Evolutionary conservation across 441 rosid species (phyloP), one percentile per base, ranked within the genome.

Genomic region (Eutrema salsugineum): DNA sequence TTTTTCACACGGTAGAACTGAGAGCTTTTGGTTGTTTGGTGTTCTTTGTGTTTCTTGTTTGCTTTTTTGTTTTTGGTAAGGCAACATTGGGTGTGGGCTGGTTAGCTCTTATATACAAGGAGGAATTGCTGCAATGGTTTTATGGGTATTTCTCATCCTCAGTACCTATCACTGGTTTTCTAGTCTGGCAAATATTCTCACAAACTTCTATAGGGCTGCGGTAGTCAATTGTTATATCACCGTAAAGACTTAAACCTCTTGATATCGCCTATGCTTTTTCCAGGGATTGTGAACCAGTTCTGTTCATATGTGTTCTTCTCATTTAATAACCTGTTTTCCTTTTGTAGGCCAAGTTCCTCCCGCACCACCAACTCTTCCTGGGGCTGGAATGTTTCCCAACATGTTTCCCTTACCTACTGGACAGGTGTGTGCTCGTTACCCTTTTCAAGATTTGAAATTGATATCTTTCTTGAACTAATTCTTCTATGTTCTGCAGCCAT

Each of bases 81-180:
- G 97, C 86, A 88, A 88, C 94, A 83, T 80, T 86, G 84, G 90
- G 91, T 81, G 87, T 94, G 97, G 84, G 88, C 91, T 83, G 88
- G 89, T 91, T 90, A 83, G 91, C 93, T 81, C 86, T 86, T 83
- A 79, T 90, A 83, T 86, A 75, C 99, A 83, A 86, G 89, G 93
- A 90, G 86, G 91, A 89, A 76, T 76, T 90, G 50, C 80, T 86
- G 85, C 92, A 80, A 80, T 78, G 77, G 84, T 83, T 88, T 76
- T 86, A 83, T 88, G 86, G 95, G 90, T 91, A 88, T 90, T 90
- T 83, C 88, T 86, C 89, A 76, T 84, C 90, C 85, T 88, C 90
- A 85, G 91, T 77, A 83, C 79, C 84, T 81, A 79, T 84, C 74
- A 84, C 84, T 88, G 87, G 86, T 84, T 86, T 85, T 82, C 83